Percentiles rank a stretch among this genome's conserved stretches.
Conservation (phyloP, 2,329 filamentous ascomycete species). For the Colletotrichum australisinense region DNA sequence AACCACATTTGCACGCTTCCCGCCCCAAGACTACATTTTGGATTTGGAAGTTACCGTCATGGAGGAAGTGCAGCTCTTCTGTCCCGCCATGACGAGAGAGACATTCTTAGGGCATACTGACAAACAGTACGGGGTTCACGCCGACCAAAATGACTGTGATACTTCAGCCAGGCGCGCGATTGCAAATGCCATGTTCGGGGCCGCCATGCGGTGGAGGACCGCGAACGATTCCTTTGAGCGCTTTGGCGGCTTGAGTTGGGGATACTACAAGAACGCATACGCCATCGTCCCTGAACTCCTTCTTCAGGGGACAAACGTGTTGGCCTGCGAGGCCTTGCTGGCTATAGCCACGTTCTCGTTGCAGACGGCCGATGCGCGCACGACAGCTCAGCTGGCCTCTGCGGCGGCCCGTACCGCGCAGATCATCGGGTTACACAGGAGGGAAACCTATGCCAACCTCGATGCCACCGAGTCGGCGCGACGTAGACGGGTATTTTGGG, state of each 20-base stretch:
- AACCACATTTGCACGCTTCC: background rate
- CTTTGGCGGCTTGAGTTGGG: constrained; percentile 13
- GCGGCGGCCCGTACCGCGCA: constrained; percentile 8
- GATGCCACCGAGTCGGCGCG: background rate
- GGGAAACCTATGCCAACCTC: background rate
- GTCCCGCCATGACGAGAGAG: constrained; percentile 2
- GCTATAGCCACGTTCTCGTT: constrained; percentile 23
- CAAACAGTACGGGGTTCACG: background rate
- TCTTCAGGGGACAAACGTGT: background rate
- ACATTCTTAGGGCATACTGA: constrained; percentile 8
- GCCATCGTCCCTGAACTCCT: constrained; percentile 21
- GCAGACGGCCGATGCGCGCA: constrained; percentile 20
- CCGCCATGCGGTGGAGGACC: constrained; percentile 14
- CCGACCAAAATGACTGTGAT: background rate
- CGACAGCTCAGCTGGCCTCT: constrained; percentile 6
- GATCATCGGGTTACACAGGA: constrained; percentile 15
- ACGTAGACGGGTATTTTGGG: constrained; percentile 21
- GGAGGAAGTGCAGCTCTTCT: constrained; percentile 19
- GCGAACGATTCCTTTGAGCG: constrained; percentile 21
- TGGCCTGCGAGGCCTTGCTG: constrained; percentile 24
- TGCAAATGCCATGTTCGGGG: constrained; percentile 16
- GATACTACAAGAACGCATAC: constrained; percentile 33
- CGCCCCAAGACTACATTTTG: constrained; percentile 11
- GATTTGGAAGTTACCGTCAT: constrained; percentile 8
- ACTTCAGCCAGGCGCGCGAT: constrained; percentile 12